Percentiles rank a stretch among this genome's conserved stretches.
Evolutionary conservation across 2,329 filamentous ascomycete species (phyloP).

Genomic region (Colletotrichum eleusines): DNA sequence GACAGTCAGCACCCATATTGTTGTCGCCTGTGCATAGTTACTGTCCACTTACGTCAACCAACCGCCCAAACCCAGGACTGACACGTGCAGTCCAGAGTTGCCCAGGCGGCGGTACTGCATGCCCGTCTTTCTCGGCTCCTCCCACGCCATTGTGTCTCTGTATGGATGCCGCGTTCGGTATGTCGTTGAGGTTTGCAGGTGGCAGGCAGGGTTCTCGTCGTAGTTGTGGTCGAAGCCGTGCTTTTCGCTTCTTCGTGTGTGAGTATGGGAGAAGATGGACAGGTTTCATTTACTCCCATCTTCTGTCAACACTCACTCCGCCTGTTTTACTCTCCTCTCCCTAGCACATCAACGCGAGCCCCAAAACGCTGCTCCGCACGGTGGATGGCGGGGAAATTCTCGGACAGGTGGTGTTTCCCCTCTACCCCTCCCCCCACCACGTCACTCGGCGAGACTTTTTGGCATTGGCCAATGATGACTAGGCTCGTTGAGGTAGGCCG

Average conservation of each 20-base stretch:
- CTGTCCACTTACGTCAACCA: conserved; percentile 64
- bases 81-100: conserved; percentile 73
- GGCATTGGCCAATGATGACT: conserved; percentile 34
- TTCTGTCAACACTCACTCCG: not conserved
- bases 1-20: conserved; percentile 36
- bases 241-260: not conserved
- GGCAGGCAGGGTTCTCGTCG: not conserved
- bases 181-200: not conserved
- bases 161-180: conserved; percentile 2
- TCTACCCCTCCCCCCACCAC: conserved; percentile 25
- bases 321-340: too few species aligned
- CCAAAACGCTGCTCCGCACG: conserved; percentile 33
- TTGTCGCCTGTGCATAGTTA: not conserved
- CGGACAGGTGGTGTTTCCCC: conserved; percentile 16
- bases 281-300: not conserved
- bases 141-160: conserved; percentile 53
- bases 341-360: conserved; percentile 13
- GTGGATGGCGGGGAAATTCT: conserved; percentile 28
- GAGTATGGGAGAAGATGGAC: not conserved
- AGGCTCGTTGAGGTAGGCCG: conserved; percentile 11
- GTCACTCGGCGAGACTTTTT: conserved; percentile 17
- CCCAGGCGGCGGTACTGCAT: conserved; percentile 59
- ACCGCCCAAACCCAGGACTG: conserved; percentile 73
- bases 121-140: conserved; percentile 58
- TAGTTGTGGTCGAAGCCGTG: not conserved